Evolutionary conservation across 2,329 filamentous ascomycete genomes (phyloP).

Genomic region (Canariomyces notabilis): DNA sequence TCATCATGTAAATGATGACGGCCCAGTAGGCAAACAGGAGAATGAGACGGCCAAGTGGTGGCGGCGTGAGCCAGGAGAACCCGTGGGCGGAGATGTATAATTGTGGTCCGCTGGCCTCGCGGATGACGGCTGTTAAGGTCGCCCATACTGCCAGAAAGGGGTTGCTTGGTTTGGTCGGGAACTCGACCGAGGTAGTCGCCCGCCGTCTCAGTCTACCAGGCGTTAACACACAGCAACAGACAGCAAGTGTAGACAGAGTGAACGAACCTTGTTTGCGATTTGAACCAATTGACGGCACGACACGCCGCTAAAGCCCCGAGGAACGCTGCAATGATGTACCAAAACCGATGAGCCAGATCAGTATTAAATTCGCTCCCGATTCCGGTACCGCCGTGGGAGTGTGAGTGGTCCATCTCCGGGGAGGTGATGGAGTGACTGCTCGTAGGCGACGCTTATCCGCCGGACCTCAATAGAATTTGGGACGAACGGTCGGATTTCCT

Average conservation of each 20-base stretch:
- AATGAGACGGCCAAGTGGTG: conserved; percentile 51
- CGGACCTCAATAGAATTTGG: too few relatives aligned
- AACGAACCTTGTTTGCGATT: conserved; percentile 39
- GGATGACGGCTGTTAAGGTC: conserved; percentile 51
- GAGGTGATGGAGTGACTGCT: background rate
- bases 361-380: conserved; percentile 46
- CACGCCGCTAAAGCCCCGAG: conserved; percentile 38
- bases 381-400: conserved; percentile 27
- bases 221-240: background rate
- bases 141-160: conserved; percentile 48
- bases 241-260: background rate
- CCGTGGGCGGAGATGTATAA: conserved; percentile 42
- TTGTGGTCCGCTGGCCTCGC: conserved; percentile 54
- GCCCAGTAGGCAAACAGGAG: conserved; percentile 54
- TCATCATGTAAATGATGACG: conserved; percentile 54
- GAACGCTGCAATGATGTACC: conserved; percentile 53
- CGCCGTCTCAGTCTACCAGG: conserved; percentile 42
- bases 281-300: conserved; percentile 40
- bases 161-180: conserved; percentile 49
- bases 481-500: too few relatives aligned
- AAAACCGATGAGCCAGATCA: conserved; percentile 50
- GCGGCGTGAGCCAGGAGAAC: conserved; percentile 54
- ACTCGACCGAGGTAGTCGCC: conserved; percentile 38
- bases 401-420: conserved; percentile 24
- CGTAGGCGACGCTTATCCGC: background rate